Conservation (phyloP, 441 rosid genomes). For the Euphorbia celastroides region DNA sequence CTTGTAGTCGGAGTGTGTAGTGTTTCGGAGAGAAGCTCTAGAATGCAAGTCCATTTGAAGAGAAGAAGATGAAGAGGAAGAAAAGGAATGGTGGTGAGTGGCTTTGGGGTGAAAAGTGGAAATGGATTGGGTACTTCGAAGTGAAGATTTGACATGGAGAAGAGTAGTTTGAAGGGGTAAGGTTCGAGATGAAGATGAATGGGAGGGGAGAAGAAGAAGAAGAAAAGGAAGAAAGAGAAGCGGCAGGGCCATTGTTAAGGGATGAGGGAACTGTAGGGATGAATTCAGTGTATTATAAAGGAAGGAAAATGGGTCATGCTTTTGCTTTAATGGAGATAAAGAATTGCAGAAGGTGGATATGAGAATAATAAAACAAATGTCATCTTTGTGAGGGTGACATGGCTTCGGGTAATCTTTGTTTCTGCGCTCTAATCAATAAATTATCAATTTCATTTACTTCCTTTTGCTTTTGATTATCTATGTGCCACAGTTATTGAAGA, state of each 20-base stretch:
- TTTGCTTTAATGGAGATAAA: background rate
- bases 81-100: constrained; percentile 15
- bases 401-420: background rate
- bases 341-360: too few species aligned
- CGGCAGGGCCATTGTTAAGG: constrained; percentile 11
- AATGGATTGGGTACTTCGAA: constrained; percentile 25
- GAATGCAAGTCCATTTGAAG: constrained; percentile 48
- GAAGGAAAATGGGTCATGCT: background rate
- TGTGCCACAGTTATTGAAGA: too few species aligned
- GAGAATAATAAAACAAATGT: too few species aligned
- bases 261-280: background rate
- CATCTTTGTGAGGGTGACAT: background rate
- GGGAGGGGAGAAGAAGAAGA: constrained; percentile 19
- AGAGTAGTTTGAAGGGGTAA: constrained; percentile 20
- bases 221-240: constrained; percentile 14
- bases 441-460: background rate
- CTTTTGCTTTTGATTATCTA: too few species aligned
- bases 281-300: background rate
- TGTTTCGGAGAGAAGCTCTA: constrained; percentile 32
- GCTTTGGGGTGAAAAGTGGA: constrained; percentile 19
- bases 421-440: background rate
- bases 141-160: constrained; percentile 41
- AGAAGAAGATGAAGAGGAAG: constrained; percentile 22
- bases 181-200: constrained; percentile 28
- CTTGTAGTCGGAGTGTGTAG: constrained; percentile 47